These are phyloP conservation scores for Lactarius akahatsu DNA, from an alignment of 768 basidiomycete species.

Conservation along the genomic window DNA sequence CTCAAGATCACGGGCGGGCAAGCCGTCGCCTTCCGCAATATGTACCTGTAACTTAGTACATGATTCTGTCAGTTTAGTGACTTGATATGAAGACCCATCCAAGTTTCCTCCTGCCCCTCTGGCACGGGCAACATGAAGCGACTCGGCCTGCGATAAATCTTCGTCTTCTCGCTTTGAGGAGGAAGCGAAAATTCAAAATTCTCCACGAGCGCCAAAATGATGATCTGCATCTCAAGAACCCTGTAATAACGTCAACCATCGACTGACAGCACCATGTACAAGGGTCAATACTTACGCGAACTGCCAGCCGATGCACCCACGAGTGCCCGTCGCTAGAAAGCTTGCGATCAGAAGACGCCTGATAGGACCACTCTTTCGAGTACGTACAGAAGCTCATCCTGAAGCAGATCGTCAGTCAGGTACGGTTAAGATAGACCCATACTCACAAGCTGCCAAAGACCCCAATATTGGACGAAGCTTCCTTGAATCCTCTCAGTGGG, in stretches of 20 bases:
- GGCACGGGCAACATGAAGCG: slow-evolving; percentile 9
- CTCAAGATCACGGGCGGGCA: too few species aligned
- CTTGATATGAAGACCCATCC: slow-evolving; percentile 15
- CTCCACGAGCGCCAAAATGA: neutral
- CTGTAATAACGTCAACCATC: neutral
- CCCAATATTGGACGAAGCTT: slow-evolving; percentile 4
- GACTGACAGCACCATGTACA: neutral
- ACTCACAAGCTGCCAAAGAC: slow-evolving; percentile 14
- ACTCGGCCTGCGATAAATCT: slow-evolving; percentile 8
- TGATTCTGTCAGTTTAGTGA: neutral
- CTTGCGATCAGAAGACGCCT: neutral
- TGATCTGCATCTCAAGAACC: slow-evolving; percentile 15
- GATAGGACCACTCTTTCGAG: neutral
- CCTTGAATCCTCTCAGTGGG: neutral
- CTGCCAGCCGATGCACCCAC: slow-evolving; percentile 7
- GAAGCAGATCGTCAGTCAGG: neutral
- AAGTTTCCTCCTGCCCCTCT: neutral
- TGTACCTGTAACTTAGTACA: too few species aligned
- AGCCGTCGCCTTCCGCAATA: too few species aligned
- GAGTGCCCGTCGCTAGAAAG: slow-evolving; percentile 1
- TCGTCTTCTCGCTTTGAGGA: neutral
- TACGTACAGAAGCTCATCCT: slow-evolving; percentile 19
- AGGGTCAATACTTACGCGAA: slow-evolving; percentile 2
- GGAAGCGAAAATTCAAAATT: neutral
- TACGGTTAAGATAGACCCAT: neutral